A percentile compares a stretch with the other conserved stretches of the same genome.
Evolutionary conservation across 148 eudicot genomes (phyloP).

Genomic region (Talinum fruticosum): DNA sequence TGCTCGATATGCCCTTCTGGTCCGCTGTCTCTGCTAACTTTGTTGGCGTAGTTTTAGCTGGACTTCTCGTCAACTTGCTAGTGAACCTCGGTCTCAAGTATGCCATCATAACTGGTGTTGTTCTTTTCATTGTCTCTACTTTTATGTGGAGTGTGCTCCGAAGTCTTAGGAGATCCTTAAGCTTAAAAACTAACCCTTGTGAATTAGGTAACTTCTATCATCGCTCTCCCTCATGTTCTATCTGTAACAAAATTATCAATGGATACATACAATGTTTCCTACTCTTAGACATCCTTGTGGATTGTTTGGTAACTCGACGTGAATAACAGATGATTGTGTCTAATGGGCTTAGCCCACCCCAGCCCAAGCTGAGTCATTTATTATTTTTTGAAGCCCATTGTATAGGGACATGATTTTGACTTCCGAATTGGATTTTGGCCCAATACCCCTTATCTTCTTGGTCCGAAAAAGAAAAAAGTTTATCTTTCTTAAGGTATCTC

Average conservation of each 20-base stretch:
- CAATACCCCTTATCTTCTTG: no score
- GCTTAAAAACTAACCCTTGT: constrained; percentile 26
- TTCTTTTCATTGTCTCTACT: constrained; percentile 63
- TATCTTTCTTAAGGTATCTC: no score
- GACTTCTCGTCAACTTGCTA: constrained; percentile 78
- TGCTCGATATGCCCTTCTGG: constrained; percentile 94
- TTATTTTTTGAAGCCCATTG: no score
- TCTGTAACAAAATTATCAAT: not conserved
- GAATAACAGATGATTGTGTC: constrained; percentile 2
- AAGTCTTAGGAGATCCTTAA: constrained; percentile 43
- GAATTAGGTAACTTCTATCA: not conserved
- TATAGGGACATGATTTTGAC: no score
- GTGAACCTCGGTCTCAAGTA: constrained; percentile 91
- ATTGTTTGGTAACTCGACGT: not conserved
- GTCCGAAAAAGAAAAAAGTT: no score
- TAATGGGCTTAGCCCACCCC: no score
- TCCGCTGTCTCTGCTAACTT: constrained; percentile 78
- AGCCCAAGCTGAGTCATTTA: not conserved
- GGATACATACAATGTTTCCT: constrained; percentile 1
- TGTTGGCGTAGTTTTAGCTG: constrained; percentile 89
- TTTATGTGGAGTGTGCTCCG: constrained; percentile 91
- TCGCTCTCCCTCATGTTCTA: not conserved
- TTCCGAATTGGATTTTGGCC: no score
- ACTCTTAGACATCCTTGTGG: not conserved
- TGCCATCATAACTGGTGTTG: constrained; percentile 56